Conservation (phyloP, 495 filamentous ascomycete genomes). For the Xylaria curta region DNA sequence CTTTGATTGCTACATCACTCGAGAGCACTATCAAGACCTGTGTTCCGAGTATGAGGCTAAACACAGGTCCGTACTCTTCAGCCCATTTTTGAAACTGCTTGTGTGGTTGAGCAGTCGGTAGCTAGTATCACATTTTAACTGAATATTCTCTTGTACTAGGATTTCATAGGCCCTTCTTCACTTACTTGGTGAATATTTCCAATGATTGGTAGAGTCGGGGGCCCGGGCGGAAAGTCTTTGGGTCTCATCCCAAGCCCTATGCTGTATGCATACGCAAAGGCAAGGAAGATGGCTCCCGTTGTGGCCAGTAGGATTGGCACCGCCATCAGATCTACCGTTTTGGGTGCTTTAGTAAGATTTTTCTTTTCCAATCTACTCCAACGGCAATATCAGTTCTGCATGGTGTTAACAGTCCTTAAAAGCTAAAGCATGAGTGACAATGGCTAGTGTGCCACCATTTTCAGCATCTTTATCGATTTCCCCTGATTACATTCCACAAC, state of each 20-base stretch:
- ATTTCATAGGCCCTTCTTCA: background rate
- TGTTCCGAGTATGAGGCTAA: background rate
- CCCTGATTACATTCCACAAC: background rate
- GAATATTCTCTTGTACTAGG: background rate
- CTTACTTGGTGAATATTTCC: background rate
- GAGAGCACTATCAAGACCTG: conserved; percentile 2
- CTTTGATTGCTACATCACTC: conserved; percentile 3
- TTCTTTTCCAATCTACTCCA: background rate
- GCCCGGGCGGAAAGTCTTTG: background rate
- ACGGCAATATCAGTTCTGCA: background rate
- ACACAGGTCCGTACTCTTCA: conserved; percentile 8
- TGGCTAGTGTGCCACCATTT: background rate
- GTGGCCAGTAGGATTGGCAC: background rate
- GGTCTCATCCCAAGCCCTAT: background rate
- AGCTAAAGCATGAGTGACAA: background rate
- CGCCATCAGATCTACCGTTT: background rate
- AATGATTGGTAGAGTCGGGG: background rate
- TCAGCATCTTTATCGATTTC: background rate
- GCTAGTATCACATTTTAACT: background rate
- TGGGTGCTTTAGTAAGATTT: background rate
- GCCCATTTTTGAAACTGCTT: conserved; percentile 7
- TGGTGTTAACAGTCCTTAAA: background rate
- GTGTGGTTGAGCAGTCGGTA: background rate
- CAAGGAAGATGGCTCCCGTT: background rate
- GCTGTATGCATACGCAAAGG: background rate